Conservation (phyloP, 768 basidiomycete species). For the Tricholoma bakamatsutake region DNA sequence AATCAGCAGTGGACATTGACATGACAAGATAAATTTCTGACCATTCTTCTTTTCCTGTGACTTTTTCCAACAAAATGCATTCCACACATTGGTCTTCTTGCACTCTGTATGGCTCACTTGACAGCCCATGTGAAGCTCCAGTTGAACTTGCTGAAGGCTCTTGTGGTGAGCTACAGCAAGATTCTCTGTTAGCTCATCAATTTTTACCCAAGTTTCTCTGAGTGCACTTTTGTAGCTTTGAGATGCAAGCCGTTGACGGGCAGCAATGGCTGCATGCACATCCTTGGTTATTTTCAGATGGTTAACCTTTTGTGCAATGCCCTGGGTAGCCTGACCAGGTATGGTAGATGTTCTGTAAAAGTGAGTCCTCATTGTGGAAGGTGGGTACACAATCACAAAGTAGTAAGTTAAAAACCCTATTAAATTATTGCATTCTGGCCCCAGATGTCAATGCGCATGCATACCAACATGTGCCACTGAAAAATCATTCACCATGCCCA, state of each 20-base stretch:
- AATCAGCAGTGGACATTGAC: too few relatives aligned
- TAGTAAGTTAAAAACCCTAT: not conserved
- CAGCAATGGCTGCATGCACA: not conserved
- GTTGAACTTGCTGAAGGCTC: constrained; percentile 4
- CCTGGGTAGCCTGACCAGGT: not conserved
- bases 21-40: too few relatives aligned
- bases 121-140: constrained; percentile 1
- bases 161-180: constrained; percentile 4
- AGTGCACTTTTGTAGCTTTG: not conserved
- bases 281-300: not conserved
- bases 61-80: not conserved
- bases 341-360: not conserved
- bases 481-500: not conserved
- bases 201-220: not conserved
- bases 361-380: not conserved
- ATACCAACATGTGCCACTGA: not conserved
- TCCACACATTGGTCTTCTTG: not conserved
- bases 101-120: not conserved
- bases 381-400: not conserved
- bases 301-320: not conserved
- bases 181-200: not conserved
- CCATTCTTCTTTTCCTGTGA: not conserved
- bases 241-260: not conserved
- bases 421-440: not conserved
- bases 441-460: not conserved